Evolutionary conservation across 805 yeast species (phyloP), one percentile per base, ranked within the genome.

Genomic region (Wickerhamiella parazyma): DNA sequence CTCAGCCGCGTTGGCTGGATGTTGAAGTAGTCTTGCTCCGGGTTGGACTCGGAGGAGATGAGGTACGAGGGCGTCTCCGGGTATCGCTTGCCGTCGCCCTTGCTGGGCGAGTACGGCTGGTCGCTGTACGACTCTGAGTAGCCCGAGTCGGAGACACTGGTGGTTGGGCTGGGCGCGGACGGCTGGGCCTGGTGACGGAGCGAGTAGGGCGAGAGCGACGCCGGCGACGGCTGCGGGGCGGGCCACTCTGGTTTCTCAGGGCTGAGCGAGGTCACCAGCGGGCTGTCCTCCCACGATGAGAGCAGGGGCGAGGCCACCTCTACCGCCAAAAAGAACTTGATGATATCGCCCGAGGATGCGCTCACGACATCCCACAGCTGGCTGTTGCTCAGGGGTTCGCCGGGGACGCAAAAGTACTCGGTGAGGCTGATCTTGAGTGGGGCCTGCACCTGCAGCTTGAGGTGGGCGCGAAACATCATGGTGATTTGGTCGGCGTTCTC

Each of bases 341-440:
- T 53, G 29, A 54, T 52, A 29, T 52, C 57, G 21, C 56, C 55
- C 2, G 59, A 48, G 0, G 55, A 49, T 3, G 55, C 52, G 9
- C 50, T 41, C 40, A 54, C 39, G 16, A 54, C 48, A 39, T 41
- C 44, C 58, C 58, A 53, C n/a, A 54, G 44, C 24, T 51, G 53
- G 21, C 36, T 45, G 33, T 57, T 56, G 36, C 46, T 50, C 34
- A 60, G 54, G 14, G 55, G 47, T 18, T 54, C 53, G 17, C 67
- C 62, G 3, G 55, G 52, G 18, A 68, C 67, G 39, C 76, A 65
- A 17, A 76, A 75, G 56, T 76, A 74, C 42, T 84, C 94, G 0
- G 94, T 80, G 48, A 84, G 58, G 49, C 78, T 80, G 34, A 75
- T 65, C 12, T 52, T 2, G 62, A 57, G 1, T 1, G 21, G 19